Conservation (phyloP, 768 basidiomycete species). For the Scleroderma bovista region DNA sequence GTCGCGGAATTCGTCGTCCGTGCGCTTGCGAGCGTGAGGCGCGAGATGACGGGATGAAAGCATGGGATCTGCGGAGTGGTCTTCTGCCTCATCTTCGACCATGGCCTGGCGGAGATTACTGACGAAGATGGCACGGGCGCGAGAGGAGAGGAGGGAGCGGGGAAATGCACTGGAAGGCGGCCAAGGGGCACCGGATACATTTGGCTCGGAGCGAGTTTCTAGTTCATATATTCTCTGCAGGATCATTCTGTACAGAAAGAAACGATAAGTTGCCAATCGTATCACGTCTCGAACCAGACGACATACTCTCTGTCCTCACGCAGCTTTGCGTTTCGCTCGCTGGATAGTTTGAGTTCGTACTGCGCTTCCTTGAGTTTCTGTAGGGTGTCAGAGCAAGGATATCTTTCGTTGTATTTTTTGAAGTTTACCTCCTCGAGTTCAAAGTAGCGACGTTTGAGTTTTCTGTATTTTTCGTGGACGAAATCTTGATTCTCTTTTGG, state of each 20-base stretch:
- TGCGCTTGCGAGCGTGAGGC: constrained; percentile 38
- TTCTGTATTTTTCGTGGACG: constrained; percentile 58
- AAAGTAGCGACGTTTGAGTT: constrained; percentile 59
- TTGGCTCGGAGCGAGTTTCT: constrained; percentile 37
- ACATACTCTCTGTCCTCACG: constrained; percentile 60
- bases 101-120: constrained; percentile 45
- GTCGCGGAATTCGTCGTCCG: constrained; percentile 38
- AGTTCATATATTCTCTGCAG: constrained; percentile 60
- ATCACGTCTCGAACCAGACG: background rate
- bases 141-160: constrained; percentile 39
- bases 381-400: background rate
- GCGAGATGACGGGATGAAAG: constrained; percentile 42
- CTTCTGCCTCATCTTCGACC: constrained; percentile 39
- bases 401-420: background rate
- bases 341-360: constrained; percentile 52
- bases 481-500: constrained; percentile 41
- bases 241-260: constrained; percentile 37
- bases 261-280: background rate
- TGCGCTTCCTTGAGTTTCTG: constrained; percentile 59
- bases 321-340: constrained; percentile 58
- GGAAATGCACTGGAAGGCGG: constrained; percentile 44
- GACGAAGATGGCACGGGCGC: constrained; percentile 41
- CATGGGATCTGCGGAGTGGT: constrained; percentile 41
- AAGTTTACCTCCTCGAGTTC: constrained; percentile 62
- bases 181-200: constrained; percentile 26